Percentiles rank a stretch among this genome's conserved stretches.
Conservation (phyloP, 2,329 filamentous ascomycete genomes). For the Aspergillus pseudotamarii region DNA sequence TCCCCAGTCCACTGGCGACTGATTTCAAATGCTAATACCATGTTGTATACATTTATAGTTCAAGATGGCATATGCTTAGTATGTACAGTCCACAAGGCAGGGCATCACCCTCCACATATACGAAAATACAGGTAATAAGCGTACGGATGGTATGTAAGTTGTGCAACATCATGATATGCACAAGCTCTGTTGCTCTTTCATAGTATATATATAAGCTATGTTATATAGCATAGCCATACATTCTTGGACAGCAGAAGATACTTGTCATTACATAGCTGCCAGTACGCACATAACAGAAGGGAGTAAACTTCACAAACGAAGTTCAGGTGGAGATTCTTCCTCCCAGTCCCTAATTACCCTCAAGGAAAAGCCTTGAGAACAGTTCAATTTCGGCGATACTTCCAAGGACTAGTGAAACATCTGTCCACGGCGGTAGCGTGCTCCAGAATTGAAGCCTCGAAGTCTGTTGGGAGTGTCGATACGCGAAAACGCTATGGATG, state of each 20-base stretch:
- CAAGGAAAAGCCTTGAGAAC: neutral
- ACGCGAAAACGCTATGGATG: slow-evolving; percentile 3
- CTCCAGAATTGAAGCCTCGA: slow-evolving; percentile 13
- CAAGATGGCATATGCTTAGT: slow-evolving; percentile 8
- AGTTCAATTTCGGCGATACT: neutral
- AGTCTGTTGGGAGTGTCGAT: slow-evolving; percentile 7
- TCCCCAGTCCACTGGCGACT: slow-evolving; percentile 3
- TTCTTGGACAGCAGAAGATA: neutral
- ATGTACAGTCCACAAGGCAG: slow-evolving; percentile 6
- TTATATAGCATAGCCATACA: neutral
- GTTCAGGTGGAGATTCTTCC: neutral
- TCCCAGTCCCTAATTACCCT: neutral
- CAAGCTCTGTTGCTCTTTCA: neutral
- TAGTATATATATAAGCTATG: neutral
- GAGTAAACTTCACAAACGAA: neutral
- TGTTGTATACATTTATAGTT: slow-evolving; percentile 17
- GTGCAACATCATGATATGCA: neutral
- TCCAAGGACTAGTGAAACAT: neutral
- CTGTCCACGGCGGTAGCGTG: slow-evolving; percentile 7
- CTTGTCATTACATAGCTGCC: neutral
- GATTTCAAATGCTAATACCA: slow-evolving; percentile 15
- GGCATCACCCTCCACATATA: neutral
- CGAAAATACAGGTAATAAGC: neutral
- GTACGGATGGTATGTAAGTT: too few relatives aligned
- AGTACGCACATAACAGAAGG: neutral